Percentiles rank a stretch among this genome's conserved stretches.
Conservation (phyloP, 192 early-diverging fungal genomes). For the Cladochytrium replicatum region DNA sequence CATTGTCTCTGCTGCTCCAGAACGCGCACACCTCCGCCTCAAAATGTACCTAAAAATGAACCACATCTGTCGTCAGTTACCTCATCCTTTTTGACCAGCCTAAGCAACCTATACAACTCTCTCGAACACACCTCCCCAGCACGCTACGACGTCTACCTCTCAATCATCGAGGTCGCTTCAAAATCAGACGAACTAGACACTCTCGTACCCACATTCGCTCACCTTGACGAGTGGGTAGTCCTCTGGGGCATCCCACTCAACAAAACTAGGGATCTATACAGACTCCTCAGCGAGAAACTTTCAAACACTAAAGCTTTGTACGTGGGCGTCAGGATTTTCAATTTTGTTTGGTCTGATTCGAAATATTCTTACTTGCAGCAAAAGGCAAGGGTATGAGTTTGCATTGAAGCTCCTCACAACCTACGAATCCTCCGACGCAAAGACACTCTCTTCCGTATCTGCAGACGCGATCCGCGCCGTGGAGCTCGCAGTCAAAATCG, state of each 20-base stretch:
- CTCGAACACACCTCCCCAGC: constrained; percentile 41
- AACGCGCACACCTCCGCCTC: constrained; percentile 47
- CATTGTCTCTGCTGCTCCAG: constrained; percentile 38
- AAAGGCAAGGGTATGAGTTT: no score
- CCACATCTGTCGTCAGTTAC: no score
- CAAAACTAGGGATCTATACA: constrained; percentile 50
- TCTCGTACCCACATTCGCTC: constrained; percentile 51
- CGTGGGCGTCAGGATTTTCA: no score
- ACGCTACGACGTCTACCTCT: constrained; percentile 58
- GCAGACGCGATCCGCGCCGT: constrained; percentile 55
- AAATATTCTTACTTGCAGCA: no score
- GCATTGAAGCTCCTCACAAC: constrained; percentile 57
- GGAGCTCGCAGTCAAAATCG: constrained; percentile 50
- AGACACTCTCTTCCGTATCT: constrained; percentile 33
- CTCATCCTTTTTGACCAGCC: no score
- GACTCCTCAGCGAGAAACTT: constrained; percentile 52
- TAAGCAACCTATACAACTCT: constrained; percentile 80
- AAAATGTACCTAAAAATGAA: no score
- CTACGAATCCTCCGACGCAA: constrained; percentile 31
- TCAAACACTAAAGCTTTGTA: constrained; percentile 49
- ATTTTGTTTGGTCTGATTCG: no score
- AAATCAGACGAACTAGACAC: constrained; percentile 58
- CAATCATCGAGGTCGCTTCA: constrained; percentile 66
- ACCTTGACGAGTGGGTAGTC: constrained; percentile 53
- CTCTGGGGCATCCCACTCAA: constrained; percentile 58